phyloP scores from a whole-genome alignment of 1,284 basidiomycete species.

The Pseudomicrostroma phylloplanum region DNA sequence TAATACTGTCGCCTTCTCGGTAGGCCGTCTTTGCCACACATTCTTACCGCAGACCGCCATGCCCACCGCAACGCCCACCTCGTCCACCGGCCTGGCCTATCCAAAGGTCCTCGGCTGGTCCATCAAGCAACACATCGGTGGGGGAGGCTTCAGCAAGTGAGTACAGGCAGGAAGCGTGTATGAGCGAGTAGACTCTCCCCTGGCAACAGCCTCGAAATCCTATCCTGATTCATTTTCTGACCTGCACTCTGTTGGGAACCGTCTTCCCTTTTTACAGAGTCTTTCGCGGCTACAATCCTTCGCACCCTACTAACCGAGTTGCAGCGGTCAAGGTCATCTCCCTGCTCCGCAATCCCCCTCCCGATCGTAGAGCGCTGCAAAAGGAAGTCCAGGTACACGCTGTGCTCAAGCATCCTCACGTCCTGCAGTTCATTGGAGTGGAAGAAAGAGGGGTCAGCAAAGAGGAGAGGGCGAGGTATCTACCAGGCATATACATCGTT shows the following conservation, averaged over 20 bases:
- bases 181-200: too few species aligned
- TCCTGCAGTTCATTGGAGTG: constrained; percentile 73
- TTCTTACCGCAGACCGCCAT: background rate
- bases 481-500: constrained; percentile 72
- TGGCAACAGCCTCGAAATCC: too few species aligned
- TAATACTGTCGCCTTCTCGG: too few species aligned
- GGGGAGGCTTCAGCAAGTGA: constrained; percentile 42
- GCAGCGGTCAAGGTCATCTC: constrained; percentile 50
- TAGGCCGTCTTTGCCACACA: too few species aligned
- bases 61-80: constrained; percentile 25
- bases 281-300: constrained; percentile 41
- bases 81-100: constrained; percentile 44
- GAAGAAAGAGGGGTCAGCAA: constrained; percentile 27
- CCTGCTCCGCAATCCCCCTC: constrained; percentile 36
- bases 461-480: constrained; percentile 29
- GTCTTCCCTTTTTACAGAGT: constrained; percentile 27
- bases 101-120: constrained; percentile 43
- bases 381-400: constrained; percentile 91
- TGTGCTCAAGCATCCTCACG: constrained; percentile 70
- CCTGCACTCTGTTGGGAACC: background rate
- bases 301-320: constrained; percentile 27
- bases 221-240: too few species aligned
- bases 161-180: background rate
- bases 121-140: constrained; percentile 46
- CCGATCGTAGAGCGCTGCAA: constrained; percentile 53